Evolutionary conservation across 163 green algal species (phyloP).

Genomic region (Scenedesmus sp.): DNA sequence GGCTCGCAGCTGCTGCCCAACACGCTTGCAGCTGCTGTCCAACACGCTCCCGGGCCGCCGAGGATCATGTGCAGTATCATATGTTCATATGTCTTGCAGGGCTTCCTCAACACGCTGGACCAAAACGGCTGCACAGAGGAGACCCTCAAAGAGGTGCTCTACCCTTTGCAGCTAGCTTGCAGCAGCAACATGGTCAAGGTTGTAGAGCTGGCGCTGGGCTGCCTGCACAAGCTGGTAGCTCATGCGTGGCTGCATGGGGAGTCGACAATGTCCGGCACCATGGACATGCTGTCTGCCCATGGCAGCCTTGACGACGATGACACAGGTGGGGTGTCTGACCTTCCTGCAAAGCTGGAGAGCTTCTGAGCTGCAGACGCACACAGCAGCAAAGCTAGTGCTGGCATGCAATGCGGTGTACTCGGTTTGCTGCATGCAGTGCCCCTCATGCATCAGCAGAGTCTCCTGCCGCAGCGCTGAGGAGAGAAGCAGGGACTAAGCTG

Average conservation of each 20-base stretch:
- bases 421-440: too few relatives aligned
- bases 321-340: background rate
- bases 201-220: slow-evolving; percentile 84
- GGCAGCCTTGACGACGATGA: slow-evolving; percentile 51
- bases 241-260: slow-evolving; percentile 91
- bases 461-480: too few relatives aligned
- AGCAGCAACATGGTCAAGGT: slow-evolving; percentile 67
- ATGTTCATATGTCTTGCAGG: too few relatives aligned
- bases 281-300: slow-evolving; percentile 53
- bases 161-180: slow-evolving; percentile 81
- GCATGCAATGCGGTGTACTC: too few relatives aligned
- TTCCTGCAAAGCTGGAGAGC: background rate
- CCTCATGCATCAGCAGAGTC: too few relatives aligned
- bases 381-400: too few relatives aligned
- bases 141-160: slow-evolving; percentile 74
- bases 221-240: slow-evolving; percentile 93
- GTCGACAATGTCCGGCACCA: slow-evolving; percentile 52
- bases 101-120: slow-evolving; percentile 63
- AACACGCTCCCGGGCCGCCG: too few relatives aligned
- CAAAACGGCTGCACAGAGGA: slow-evolving; percentile 50
- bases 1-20: too few relatives aligned
- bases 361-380: too few relatives aligned
- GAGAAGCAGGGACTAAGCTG: too few relatives aligned
- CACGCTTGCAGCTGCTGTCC: too few relatives aligned
- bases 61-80: too few relatives aligned